These are phyloP conservation scores for Kluyveromyces starmeri DNA, from an alignment of 805 yeast genomes.

Conservation along the genomic window DNA sequence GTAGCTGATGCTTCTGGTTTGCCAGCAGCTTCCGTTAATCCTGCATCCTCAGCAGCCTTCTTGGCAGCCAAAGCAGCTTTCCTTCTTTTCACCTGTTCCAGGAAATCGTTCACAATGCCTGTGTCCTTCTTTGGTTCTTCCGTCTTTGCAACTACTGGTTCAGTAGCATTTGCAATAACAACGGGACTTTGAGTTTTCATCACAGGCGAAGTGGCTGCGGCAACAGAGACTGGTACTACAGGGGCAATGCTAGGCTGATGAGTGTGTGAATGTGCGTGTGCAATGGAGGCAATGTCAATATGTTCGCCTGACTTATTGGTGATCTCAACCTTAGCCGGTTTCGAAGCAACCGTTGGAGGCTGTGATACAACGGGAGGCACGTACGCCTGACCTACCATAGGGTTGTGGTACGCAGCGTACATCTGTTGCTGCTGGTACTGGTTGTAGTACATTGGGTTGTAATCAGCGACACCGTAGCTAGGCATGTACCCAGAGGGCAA, in stretches of 20 bases:
- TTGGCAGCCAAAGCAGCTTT: constrained; percentile 25
- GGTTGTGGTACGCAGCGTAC: constrained; percentile 3
- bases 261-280: constrained; percentile 4
- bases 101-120: constrained; percentile 19
- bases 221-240: constrained; percentile 4
- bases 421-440: constrained; percentile 5
- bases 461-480: constrained; percentile 4
- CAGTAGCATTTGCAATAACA: neutral
- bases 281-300: constrained; percentile 11
- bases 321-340: constrained; percentile 19
- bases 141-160: constrained; percentile 7
- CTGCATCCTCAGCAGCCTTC: constrained; percentile 10
- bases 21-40: constrained; percentile 5
- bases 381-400: neutral
- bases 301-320: constrained; percentile 29
- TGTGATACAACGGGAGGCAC: constrained; percentile 2
- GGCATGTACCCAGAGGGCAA: constrained; percentile 4
- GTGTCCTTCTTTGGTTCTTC: constrained; percentile 12
- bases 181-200: constrained; percentile 3
- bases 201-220: constrained; percentile 5
- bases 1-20: constrained; percentile 3
- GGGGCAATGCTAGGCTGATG: constrained; percentile 3
- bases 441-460: constrained; percentile 4
- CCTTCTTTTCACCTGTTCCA: constrained; percentile 24
- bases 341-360: neutral